Conservation (phyloP, 805 yeast species). For the Candida lessepsii region DNA sequence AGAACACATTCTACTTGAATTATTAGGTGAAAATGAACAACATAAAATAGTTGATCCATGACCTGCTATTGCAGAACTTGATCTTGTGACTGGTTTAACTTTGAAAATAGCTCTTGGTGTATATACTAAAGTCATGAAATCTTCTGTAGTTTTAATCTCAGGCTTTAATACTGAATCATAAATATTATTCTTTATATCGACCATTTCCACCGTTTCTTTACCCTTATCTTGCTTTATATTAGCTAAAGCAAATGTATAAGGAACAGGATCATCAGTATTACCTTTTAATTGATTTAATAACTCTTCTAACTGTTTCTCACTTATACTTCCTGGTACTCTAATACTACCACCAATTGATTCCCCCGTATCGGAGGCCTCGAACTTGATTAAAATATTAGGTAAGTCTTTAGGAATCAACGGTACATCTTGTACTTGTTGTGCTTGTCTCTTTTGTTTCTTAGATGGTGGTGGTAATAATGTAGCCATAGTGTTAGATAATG, state of each 20-base stretch:
- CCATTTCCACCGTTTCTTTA: constrained; percentile 38
- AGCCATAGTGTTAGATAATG: constrained; percentile 57
- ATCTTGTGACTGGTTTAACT: constrained; percentile 85
- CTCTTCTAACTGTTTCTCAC: constrained; percentile 84
- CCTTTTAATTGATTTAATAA: constrained; percentile 77
- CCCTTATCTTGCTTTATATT: constrained; percentile 35
- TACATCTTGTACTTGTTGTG: constrained; percentile 77
- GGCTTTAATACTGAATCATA: constrained; percentile 84
- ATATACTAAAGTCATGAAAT: constrained; percentile 82
- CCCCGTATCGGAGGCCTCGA: constrained; percentile 93
- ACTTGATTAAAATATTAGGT: constrained; percentile 83
- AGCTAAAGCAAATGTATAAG: constrained; percentile 78
- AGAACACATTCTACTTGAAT: constrained; percentile 80
- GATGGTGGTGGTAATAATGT: constrained; percentile 92
- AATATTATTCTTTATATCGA: constrained; percentile 76
- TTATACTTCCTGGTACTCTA: constrained; percentile 87
- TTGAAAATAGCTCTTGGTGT: constrained; percentile 95
- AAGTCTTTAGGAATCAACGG: constrained; percentile 71
- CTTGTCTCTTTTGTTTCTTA: constrained; percentile 79
- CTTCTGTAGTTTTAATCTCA: constrained; percentile 86
- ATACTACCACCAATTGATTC: constrained; percentile 79
- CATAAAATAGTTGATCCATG: constrained; percentile 93
- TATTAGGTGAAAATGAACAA: constrained; percentile 89
- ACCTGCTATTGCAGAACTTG: constrained; percentile 90
- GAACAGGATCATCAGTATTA: constrained; percentile 77